These are phyloP conservation scores for Neoboletus subvelutipes DNA, from an alignment of 768 basidiomycete species.

Conservation along the genomic window DNA sequence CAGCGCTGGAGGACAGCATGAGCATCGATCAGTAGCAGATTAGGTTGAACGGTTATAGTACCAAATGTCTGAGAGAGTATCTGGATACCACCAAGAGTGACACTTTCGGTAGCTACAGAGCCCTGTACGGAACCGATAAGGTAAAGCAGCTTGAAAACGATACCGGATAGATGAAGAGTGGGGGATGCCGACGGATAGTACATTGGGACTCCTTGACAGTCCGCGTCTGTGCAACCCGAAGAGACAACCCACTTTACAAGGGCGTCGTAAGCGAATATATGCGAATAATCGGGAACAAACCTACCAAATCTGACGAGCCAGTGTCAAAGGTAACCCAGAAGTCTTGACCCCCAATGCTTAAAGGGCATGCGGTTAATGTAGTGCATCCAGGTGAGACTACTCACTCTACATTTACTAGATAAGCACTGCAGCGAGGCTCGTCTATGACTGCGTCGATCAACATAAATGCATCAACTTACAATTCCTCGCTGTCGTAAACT, in stretches of 20 bases:
- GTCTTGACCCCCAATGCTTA: constrained; percentile 42
- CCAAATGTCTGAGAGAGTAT: constrained; percentile 51
- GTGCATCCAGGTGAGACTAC: background rate
- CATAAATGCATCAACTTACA: constrained; percentile 26
- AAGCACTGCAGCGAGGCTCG: constrained; percentile 32
- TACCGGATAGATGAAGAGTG: constrained; percentile 32
- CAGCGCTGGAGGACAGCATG: constrained; percentile 35
- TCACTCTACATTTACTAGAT: constrained; percentile 40
- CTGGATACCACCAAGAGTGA: constrained; percentile 45
- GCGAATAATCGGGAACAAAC: constrained; percentile 1
- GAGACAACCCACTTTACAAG: constrained; percentile 51
- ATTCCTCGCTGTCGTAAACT: constrained; percentile 34
- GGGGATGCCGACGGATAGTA: constrained; percentile 37
- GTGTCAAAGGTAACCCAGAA: constrained; percentile 53
- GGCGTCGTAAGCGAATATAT: constrained; percentile 2
- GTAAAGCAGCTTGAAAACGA: constrained; percentile 47
- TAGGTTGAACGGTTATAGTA: constrained; percentile 14
- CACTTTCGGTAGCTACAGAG: constrained; percentile 48
- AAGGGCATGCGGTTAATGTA: constrained; percentile 3
- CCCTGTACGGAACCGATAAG: constrained; percentile 55
- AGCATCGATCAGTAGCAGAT: background rate
- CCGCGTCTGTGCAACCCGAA: constrained; percentile 41
- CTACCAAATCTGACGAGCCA: constrained; percentile 56
- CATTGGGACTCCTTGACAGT: constrained; percentile 45
- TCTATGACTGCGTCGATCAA: background rate